Conservation (phyloP, 2,329 filamentous ascomycete genomes). For the Aspergillus melleus region DNA sequence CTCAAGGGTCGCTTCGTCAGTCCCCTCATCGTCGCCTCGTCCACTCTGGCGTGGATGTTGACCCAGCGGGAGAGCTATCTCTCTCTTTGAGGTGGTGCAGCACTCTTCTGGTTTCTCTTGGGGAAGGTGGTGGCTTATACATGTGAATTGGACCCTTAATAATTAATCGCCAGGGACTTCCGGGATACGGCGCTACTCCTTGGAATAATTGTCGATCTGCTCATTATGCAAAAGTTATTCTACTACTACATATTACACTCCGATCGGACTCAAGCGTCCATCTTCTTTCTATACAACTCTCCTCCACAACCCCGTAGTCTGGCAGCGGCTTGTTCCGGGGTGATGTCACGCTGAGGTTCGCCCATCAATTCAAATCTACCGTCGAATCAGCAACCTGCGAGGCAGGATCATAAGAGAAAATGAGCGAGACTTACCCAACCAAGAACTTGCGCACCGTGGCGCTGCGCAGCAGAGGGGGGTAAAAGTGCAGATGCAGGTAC, state of each 20-base stretch:
- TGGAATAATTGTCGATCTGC: not conserved
- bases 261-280: conserved; percentile 29
- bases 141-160: not conserved
- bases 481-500: conserved; percentile 97
- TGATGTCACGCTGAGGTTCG: conserved; percentile 97
- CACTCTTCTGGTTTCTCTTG: not conserved
- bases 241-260: conserved; percentile 8
- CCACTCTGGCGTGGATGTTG: conserved; percentile 62
- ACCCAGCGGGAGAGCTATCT: conserved; percentile 52
- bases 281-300: conserved; percentile 75
- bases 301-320: conserved; percentile 74
- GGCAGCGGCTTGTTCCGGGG: conserved; percentile 88
- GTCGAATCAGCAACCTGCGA: conserved; percentile 13
- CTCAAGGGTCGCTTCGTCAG: conserved; percentile 61
- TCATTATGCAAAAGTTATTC: not conserved
- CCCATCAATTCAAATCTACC: conserved; percentile 83
- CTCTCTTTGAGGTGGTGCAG: conserved; percentile 22
- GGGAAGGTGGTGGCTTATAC: not conserved
- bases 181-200: not conserved
- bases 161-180: not conserved
- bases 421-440: conserved; percentile 62
- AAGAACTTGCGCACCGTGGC: conserved; percentile 95
- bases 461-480: conserved; percentile 86
- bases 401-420: not conserved
- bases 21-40: conserved; percentile 58